Percentiles rank a stretch among this genome's conserved stretches.
Evolutionary conservation across 148 eudicot genomes (phyloP).

Genomic region (Amaranthus hypochondriacus): DNA sequence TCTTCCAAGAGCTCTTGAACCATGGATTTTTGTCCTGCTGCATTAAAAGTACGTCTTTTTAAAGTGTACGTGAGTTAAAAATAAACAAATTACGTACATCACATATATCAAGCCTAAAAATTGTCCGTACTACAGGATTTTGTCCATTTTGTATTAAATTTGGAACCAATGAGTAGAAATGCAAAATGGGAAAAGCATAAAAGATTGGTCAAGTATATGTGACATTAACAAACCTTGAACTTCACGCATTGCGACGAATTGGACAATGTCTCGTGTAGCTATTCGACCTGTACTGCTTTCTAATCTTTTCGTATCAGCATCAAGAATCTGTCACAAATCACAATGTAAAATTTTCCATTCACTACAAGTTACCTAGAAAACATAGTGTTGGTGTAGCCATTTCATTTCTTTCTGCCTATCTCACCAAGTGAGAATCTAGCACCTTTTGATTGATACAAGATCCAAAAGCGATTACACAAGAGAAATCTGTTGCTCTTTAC

Average conservation of each 20-base stretch:
- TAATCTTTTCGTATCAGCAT: conserved; percentile 67
- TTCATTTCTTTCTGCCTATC: too few relatives aligned
- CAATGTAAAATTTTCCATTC: background rate
- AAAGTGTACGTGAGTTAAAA: background rate
- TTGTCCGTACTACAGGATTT: too few relatives aligned
- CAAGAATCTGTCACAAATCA: conserved; percentile 53
- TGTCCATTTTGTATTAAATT: too few relatives aligned
- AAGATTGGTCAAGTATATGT: too few relatives aligned
- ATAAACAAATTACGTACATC: too few relatives aligned
- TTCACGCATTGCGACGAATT: conserved; percentile 89
- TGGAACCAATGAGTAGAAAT: too few relatives aligned
- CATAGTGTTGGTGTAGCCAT: background rate
- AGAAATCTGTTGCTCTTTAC: background rate
- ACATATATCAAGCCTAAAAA: background rate
- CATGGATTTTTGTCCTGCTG: conserved; percentile 65
- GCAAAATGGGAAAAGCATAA: too few relatives aligned
- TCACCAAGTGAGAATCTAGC: too few relatives aligned
- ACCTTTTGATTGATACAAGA: background rate
- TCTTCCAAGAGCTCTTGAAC: conserved; percentile 81
- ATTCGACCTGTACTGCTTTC: conserved; percentile 79
- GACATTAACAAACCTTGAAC: conserved; percentile 49
- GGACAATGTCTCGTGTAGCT: conserved; percentile 92
- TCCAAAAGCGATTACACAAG: background rate
- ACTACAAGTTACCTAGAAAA: background rate
- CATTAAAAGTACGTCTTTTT: background rate